phyloP scores from a whole-genome alignment of 192 early-diverging fungal species.

The Entomortierella lignicola region DNA sequence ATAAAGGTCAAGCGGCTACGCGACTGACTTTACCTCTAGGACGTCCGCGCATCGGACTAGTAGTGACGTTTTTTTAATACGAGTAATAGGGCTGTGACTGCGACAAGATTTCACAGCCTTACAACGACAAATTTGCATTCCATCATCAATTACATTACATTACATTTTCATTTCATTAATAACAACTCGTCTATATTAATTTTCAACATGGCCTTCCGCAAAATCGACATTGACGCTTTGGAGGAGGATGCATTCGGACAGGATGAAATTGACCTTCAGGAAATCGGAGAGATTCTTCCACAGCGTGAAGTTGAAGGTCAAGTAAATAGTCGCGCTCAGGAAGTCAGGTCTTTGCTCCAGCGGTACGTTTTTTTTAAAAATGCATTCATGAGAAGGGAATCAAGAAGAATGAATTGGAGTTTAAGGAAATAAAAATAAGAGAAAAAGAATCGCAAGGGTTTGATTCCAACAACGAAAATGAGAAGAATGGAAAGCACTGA shows the following conservation, averaged over 20 bases:
- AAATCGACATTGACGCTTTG: slow-evolving; percentile 71
- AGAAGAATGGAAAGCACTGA: not conserved
- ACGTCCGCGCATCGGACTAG: too few species aligned
- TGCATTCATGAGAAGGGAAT: too few species aligned
- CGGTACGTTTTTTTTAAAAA: slow-evolving; percentile 52
- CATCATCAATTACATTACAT: not conserved
- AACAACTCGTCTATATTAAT: not conserved
- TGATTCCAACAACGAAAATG: not conserved
- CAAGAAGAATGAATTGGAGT: too few species aligned
- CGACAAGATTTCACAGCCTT: too few species aligned
- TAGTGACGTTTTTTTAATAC: too few species aligned
- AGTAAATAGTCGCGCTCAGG: slow-evolving; percentile 66
- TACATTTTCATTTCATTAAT: not conserved
- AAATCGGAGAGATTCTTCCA: slow-evolving; percentile 55
- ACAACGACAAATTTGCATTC: too few species aligned
- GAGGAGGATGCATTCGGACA: slow-evolving; percentile 52
- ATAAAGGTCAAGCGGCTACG: too few species aligned
- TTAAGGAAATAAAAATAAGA: not conserved
- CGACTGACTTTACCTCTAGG: too few species aligned
- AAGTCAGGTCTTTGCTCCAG: slow-evolving; percentile 74
- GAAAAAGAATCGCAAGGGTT: not conserved
- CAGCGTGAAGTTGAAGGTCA: slow-evolving; percentile 60
- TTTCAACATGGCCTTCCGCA: slow-evolving; percentile 72
- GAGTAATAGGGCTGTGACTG: too few species aligned
- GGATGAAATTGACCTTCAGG: slow-evolving; percentile 53